A percentile compares a stretch with the other conserved stretches of the same genome.
These are phyloP conservation scores for Oryza longistaminata DNA, from an alignment of 176 grass and related monocot genomes.

Conservation along the genomic window DNA sequence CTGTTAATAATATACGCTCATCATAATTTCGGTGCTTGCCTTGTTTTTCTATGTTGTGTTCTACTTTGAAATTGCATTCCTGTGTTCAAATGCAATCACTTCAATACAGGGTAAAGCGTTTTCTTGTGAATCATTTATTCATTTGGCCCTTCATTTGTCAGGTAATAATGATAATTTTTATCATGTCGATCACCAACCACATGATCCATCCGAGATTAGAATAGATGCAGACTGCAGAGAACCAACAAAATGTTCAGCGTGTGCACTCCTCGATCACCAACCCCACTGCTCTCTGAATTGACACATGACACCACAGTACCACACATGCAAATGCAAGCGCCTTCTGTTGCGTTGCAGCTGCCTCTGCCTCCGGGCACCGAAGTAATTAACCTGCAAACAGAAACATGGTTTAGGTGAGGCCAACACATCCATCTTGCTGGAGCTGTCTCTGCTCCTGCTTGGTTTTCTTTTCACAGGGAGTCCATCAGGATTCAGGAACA, in stretches of 20 bases:
- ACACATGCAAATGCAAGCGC: too few species aligned
- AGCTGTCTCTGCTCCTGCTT: not conserved
- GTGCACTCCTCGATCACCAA: not conserved
- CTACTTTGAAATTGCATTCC: not conserved
- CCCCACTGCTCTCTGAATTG: not conserved
- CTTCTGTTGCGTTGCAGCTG: not conserved
- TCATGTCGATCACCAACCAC: not conserved
- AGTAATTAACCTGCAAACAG: not conserved
- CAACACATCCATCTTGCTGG: constrained; percentile 9
- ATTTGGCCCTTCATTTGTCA: not conserved
- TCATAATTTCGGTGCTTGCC: not conserved
- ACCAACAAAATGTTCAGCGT: too few species aligned
- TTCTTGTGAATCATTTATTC: not conserved
- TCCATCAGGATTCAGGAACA: not conserved
- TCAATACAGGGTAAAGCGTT: not conserved
- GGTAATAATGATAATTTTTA: not conserved
- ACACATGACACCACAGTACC: not conserved
- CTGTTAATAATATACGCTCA: not conserved
- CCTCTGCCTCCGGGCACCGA: not conserved
- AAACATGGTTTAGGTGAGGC: constrained; percentile 9
- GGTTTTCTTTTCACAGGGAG: not conserved
- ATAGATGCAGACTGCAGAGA: not conserved
- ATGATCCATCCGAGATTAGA: constrained; percentile 4
- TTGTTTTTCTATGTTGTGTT: not conserved
- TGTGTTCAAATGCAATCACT: not conserved